phyloP scores from a whole-genome alignment of 164 flowering plant species.

The Macadamia integrifolia region DNA sequence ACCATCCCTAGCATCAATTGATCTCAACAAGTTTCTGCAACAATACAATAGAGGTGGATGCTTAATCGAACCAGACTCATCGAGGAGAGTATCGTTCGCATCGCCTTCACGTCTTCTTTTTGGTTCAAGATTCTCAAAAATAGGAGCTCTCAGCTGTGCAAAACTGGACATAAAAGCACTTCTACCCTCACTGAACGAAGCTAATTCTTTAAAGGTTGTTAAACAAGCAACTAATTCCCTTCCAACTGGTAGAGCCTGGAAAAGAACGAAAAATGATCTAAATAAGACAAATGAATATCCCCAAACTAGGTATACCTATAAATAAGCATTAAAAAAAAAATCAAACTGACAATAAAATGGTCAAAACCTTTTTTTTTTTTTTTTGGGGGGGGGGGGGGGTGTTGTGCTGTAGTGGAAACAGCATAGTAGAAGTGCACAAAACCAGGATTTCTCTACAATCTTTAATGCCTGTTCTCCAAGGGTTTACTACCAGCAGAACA shows the following conservation, averaged over 20 bases:
- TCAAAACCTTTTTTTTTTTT: too few relatives aligned
- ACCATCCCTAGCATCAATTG: conserved; percentile 39
- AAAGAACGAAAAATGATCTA: background rate
- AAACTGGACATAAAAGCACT: conserved; percentile 39
- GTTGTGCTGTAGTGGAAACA: too few relatives aligned
- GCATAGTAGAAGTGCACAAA: too few relatives aligned
- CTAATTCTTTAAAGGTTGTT: conserved; percentile 50
- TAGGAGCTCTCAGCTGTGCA: conserved; percentile 18
- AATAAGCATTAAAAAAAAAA: background rate
- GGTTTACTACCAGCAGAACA: too few relatives aligned
- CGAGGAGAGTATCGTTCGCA: conserved; percentile 17
- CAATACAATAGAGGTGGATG: conserved; percentile 63
- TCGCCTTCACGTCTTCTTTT: conserved; percentile 27
- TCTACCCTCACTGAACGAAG: conserved; percentile 51
- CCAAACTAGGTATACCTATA: background rate
- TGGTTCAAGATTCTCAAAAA: conserved; percentile 26
- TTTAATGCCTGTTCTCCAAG: too few relatives aligned
- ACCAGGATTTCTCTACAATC: too few relatives aligned
- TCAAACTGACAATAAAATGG: too few relatives aligned
- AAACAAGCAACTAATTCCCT: conserved; percentile 71
- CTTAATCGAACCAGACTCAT: conserved; percentile 39
- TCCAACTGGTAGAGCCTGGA: conserved; percentile 83
- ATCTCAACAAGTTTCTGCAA: conserved; percentile 53
- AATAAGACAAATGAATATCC: background rate
- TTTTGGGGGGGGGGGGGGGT: too few relatives aligned